A percentile compares a stretch with the other conserved stretches of the same genome.
These are phyloP conservation scores for Phaeosphaeriaceae sp. DNA, from an alignment of 2,329 filamentous ascomycete species.

Conservation along the genomic window DNA sequence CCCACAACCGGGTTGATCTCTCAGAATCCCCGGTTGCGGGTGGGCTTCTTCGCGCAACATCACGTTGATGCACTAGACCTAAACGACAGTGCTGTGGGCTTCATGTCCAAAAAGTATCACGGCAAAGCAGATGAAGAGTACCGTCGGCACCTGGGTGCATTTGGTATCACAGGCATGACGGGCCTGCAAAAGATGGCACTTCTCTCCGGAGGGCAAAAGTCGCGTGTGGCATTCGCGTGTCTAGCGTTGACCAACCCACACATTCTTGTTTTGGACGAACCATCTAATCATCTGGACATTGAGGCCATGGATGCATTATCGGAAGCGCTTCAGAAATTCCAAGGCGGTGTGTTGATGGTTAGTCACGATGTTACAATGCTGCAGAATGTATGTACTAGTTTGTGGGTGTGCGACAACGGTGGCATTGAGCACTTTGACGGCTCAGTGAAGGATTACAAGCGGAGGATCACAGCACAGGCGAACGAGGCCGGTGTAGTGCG, in stretches of 20 bases:
- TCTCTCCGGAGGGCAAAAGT: constrained; percentile 96
- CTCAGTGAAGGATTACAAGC: constrained; percentile 97
- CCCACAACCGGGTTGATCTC: constrained; percentile 83
- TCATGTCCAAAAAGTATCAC: constrained; percentile 93
- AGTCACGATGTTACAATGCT: constrained; percentile 99
- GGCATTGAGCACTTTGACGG: constrained; percentile 96
- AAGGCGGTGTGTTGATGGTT: constrained; percentile 97
- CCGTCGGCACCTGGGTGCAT: constrained; percentile 88
- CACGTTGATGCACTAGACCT: constrained; percentile 96
- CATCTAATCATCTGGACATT: constrained; percentile 98
- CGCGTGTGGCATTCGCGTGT: constrained; percentile 97
- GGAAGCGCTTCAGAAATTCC: constrained; percentile 81
- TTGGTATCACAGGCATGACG: constrained; percentile 87
- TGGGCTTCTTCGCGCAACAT: constrained; percentile 98
- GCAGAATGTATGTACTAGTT: constrained; percentile 89
- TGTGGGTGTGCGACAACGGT: constrained; percentile 96
- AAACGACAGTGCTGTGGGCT: constrained; percentile 85
- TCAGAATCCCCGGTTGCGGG: constrained; percentile 82
- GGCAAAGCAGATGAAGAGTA: constrained; percentile 97
- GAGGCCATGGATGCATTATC: constrained; percentile 98
- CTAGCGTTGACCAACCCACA: constrained; percentile 92
- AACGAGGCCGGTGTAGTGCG: constrained; percentile 86
- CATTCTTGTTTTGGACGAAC: constrained; percentile 96
- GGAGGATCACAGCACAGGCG: constrained; percentile 88
- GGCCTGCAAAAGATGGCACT: constrained; percentile 95